Conservation (phyloP, 805 yeast genomes). For the Zygosaccharomyces bailii region DNA sequence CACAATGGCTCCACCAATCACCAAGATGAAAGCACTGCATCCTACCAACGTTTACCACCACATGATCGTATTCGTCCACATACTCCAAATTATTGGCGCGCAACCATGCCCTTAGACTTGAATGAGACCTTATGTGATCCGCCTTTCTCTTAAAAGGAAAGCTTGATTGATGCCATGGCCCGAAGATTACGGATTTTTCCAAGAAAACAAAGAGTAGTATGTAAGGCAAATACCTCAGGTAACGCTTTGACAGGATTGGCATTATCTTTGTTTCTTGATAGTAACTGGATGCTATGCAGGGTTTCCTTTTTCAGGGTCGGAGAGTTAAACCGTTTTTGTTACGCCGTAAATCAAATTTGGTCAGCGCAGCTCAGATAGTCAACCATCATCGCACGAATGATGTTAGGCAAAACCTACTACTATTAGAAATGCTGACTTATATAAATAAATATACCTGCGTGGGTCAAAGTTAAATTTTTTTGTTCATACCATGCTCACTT, state of each 20-base stretch:
- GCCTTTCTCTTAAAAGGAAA: slow-evolving; percentile 4
- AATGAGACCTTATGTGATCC: slow-evolving; percentile 1
- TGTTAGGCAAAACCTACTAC: too few relatives aligned
- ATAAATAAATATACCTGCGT: too few relatives aligned
- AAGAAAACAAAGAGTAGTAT: slow-evolving; percentile 6
- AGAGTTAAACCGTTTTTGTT: not conserved
- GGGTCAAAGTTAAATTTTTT: too few relatives aligned
- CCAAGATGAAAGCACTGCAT: slow-evolving; percentile 23
- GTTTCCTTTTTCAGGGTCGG: not conserved
- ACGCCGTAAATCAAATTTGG: not conserved
- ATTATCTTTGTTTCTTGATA: slow-evolving; percentile 1
- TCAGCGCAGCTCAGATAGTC: not conserved
- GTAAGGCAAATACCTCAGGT: slow-evolving; percentile 12
- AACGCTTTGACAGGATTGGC: slow-evolving; percentile 12
- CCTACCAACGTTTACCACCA: slow-evolving; percentile 22
- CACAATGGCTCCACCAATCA: slow-evolving; percentile 15
- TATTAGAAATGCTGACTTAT: too few relatives aligned
- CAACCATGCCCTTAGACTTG: slow-evolving; percentile 8
- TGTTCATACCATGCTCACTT: too few relatives aligned
- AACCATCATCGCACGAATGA: not conserved
- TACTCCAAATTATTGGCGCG: slow-evolving; percentile 6
- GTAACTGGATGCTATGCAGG: not conserved
- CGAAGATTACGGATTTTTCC: slow-evolving; percentile 5
- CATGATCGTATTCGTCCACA: slow-evolving; percentile 3
- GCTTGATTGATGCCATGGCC: slow-evolving; percentile 2